Evolutionary conservation across 768 basidiomycete genomes (phyloP), one percentile per base, ranked within the genome.

Genomic region (Sporobolomyces phaffii): DNA sequence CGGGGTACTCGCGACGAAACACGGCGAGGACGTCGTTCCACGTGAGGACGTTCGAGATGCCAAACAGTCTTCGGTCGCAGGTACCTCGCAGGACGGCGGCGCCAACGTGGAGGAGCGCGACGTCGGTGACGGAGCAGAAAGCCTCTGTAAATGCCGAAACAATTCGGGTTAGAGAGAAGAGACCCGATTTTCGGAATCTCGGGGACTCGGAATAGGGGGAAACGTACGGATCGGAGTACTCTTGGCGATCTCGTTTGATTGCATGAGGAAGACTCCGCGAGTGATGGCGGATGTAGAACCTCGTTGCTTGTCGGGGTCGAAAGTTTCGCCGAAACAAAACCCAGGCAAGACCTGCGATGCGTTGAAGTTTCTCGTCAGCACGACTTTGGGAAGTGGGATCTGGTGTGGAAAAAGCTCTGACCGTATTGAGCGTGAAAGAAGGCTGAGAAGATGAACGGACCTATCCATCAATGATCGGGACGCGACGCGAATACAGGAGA

Each of bases 21-120:
- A 18, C n/a, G 34, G 52, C 18, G 52, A 54, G 52, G 10, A 54
- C 28, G 34, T 54, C 52, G 38, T 54, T 54, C 52, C 52, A 54
- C 33, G 52, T 54, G n/a, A 40, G 15, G 11, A 54, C 14, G n/a
- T 38, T 5, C 7, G 52, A 41, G 10, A 26, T 26, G 17, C 52
- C 52, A 26, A n/a, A 54, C 36, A 54, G n/a, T 5, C 52, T 34
- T 15, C 40, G 13, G 52, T 41, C 28, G n/a, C n/a, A 22, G 36
- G 40, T 6, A 14, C 6, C 14, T 14, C n/a, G 5, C 22, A 54
- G 36, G 13, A 38, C 34, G 34, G 14, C 14, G 20, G 36, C 52
- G 38, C 52, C 52, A 22, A 54, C 36, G 52, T 54, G 52, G 36
- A 54, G 34, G 17, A 54, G 36, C 20, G n/a, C 52, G n/a, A 54